Evolutionary conservation across 768 basidiomycete genomes (phyloP), one percentile per base, ranked within the genome.

Genomic region (Boletus vinaceobasis): DNA sequence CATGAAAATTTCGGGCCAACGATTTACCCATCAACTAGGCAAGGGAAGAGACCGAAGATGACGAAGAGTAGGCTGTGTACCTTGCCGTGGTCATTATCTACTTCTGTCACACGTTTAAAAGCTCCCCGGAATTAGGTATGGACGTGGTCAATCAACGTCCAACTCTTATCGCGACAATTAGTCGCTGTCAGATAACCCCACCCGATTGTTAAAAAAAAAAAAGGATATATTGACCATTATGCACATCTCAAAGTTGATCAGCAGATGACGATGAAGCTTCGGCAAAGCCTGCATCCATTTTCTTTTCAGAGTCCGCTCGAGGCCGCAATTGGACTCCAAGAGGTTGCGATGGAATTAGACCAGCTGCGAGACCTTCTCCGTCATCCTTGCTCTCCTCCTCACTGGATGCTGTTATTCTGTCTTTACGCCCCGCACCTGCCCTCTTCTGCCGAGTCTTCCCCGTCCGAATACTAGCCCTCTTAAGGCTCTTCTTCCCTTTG

Each of bases 281-380:
- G 52, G 50, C 43, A 59, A 37, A 7, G 37, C 17, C 8, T 35
- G 29, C 40, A 19, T 64, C 53, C 57, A 55, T 58, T 54, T 50
- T 60, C 46, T 57, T 56, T 52, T 55, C 48, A n/a, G 71, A 72
- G 57, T 73, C 77, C 36, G 74, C 74, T 36, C 78, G 71, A 19
- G 77, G 77, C 19, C 80, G 75, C 35, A 80, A 56, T 31, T 68
- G 67, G 0, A 73, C 67, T 5, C 60, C 64, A 26, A 69, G 63
- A 14, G 69, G 69, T 32, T 50, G 53, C 9, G 63, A 69, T 31
- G 57, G 59, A 36, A 48, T 46, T 17, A 15, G 33, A 21, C 47
- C 23, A 48, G 33, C 35, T 33, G 26, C 17, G n/a, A 45, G 8
- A 39, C 27, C 32, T 21, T 43, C 46, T 19, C 48, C 60, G 42